Conservation (phyloP, 257 asterid genomes). For the Solanum peruvianum region DNA sequence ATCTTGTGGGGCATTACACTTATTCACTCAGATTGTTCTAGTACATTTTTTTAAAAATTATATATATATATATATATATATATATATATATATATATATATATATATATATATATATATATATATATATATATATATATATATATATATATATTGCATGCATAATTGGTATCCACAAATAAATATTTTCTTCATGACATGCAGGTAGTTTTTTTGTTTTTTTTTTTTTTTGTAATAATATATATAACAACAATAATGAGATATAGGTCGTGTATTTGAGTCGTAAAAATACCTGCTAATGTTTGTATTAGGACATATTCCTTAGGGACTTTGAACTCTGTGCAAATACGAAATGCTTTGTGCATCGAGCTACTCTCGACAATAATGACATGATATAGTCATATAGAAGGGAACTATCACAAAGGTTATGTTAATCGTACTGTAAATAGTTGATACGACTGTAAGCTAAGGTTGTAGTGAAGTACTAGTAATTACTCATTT, state of each 20-base stretch:
- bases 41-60: not conserved
- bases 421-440: not conserved
- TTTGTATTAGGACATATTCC: not conserved
- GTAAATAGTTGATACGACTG: no score
- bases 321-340: not conserved
- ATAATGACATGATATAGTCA: not conserved
- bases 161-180: not conserved
- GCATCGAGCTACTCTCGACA: fast-evolving
- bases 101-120: no score
- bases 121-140: not conserved
- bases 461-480: not conserved
- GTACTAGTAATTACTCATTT: not conserved
- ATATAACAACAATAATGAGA: not conserved
- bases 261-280: not conserved
- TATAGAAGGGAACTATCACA: not conserved
- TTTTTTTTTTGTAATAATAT: not conserved
- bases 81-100: not conserved
- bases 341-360: not conserved
- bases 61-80: not conserved
- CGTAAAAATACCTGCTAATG: not conserved
- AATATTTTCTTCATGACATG: not conserved
- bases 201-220: not conserved
- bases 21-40: not conserved
- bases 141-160: not conserved
- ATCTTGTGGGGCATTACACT: not conserved